Evolutionary conservation across 169 alveolate genomes (phyloP).

Genomic region (Eimeria tenella): DNA sequence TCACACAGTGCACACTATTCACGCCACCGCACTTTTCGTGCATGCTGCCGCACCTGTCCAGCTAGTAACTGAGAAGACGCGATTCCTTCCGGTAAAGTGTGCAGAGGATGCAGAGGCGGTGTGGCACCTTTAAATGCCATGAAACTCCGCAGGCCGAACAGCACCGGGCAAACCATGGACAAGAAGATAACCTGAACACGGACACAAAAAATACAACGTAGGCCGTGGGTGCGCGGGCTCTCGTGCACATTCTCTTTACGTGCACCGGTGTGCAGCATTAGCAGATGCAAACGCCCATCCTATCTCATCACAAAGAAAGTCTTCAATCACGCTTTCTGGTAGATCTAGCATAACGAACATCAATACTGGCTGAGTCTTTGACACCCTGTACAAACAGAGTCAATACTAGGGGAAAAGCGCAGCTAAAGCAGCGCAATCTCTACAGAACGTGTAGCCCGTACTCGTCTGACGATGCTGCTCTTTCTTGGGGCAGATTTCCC

Average conservation of each 20-base stretch:
- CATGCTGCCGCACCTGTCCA: slow-evolving; percentile 44
- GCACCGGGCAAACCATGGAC: slow-evolving; percentile 71
- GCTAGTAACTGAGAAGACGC: slow-evolving; percentile 40
- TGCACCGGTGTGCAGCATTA: no score
- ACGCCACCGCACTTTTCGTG: not conserved
- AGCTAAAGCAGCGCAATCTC: no score
- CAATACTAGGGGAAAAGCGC: no score
- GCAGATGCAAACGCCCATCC: no score
- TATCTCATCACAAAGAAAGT: not conserved
- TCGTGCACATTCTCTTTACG: no score
- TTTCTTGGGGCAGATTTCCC: slow-evolving; percentile 67
- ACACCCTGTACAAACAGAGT: no score
- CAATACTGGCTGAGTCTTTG: no score
- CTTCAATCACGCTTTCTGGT: no score
- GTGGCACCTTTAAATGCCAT: slow-evolving; percentile 72
- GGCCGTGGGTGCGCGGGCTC: no score
- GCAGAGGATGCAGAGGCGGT: slow-evolving; percentile 71
- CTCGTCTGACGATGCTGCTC: slow-evolving; percentile 70
- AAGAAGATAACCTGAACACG: slow-evolving; percentile 61
- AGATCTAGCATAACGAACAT: no score
- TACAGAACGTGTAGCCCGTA: not conserved
- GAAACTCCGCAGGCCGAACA: slow-evolving; percentile 55
- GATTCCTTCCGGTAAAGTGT: not conserved
- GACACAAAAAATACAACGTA: not conserved
- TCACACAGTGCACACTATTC: not conserved